Evolutionary conservation across 192 early-diverging fungal genomes (phyloP), one percentile per base, ranked within the genome.

Genomic region (Coemansia sp.): DNA sequence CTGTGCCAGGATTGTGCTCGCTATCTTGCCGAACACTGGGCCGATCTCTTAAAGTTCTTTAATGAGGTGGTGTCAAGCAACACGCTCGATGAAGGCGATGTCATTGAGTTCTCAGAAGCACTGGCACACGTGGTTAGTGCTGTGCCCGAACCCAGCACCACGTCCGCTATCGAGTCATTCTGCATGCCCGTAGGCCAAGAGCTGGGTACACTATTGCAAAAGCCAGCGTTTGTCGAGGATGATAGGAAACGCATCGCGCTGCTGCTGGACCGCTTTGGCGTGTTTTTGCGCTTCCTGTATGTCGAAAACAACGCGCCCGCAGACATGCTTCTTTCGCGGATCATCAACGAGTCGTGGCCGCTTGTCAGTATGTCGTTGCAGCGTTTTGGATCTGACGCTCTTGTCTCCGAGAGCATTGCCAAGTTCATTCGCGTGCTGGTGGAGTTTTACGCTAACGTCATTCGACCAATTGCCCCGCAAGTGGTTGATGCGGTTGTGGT

Each of bases 1-100:
- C 76, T 99, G 41, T 96, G 94, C 81, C 89, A 93, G 63, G 92
- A 93, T 59, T 98, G 95, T 76, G 92, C 89, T 46, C 84, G 90
- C 88, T 85, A 87, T 37, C 63, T 98, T 51, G 82, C 95, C 17
- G 85, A 87, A 63, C 94, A 91, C 65, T 80, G 95, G 58, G 77
- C 84, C 25, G 89, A 94, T 65, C 83, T 98, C 32, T 92, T 95
- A 66, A 75, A 84, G 14, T 97, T 97, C 73, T 98, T 93, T 77
- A 70, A 90, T 44, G 87, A 88, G 32, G 87, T 91, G 5, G 73
- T 63, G 14, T 59, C 72, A 7, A 82, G 88, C 11, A 88, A 88
- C 41, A 87, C 84, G 42, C 72, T 97, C 10, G 87, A 87, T 17
- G 83, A 81, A 10, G 71, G 77, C 57, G 96, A 99, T 67, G 73